Conservation (phyloP, 2,329 filamentous ascomycete species). For the Cladosporium oxysporum region DNA sequence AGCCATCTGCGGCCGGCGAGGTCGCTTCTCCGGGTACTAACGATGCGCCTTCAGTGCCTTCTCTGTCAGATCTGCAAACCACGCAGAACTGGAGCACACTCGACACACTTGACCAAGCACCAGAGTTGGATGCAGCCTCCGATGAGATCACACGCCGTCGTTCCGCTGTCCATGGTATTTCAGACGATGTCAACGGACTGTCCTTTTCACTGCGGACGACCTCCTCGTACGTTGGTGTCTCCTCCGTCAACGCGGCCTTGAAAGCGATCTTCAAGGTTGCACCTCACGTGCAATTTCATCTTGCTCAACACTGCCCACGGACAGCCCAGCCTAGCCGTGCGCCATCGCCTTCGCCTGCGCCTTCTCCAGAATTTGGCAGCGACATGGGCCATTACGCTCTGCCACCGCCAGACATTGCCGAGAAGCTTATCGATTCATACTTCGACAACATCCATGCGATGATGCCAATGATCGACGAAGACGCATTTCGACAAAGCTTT, state of each 20-base stretch:
- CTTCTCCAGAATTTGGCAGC: conserved; percentile 28
- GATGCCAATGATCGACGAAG: conserved; percentile 29
- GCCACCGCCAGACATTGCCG: conserved; percentile 23
- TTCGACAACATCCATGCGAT: conserved; percentile 25
- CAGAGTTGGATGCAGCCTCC: conserved; percentile 56
- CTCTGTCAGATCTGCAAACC: not conserved
- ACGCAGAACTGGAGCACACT: conserved; percentile 46
- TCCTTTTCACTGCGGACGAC: conserved; percentile 24
- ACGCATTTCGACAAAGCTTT: conserved; percentile 25
- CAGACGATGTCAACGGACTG: conserved; percentile 27
- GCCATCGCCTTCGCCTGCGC: conserved; percentile 27
- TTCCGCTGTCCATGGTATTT: conserved; percentile 41
- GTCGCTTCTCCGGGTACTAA: not conserved
- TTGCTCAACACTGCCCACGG: conserved; percentile 26
- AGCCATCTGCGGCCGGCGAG: not conserved
- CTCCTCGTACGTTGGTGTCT: conserved; percentile 26
- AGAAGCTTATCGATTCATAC: conserved; percentile 25
- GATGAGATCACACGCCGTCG: conserved; percentile 50
- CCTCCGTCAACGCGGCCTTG: conserved; percentile 27
- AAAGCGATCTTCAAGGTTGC: conserved; percentile 27
- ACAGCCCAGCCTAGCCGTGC: conserved; percentile 24
- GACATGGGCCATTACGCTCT: not conserved
- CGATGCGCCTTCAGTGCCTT: not conserved
- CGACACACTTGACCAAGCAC: conserved; percentile 62
- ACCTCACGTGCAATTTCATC: conserved; percentile 19